Evolutionary conservation across 768 basidiomycete species (phyloP).

Genomic region (Rhodotorula taiwanensis): DNA sequence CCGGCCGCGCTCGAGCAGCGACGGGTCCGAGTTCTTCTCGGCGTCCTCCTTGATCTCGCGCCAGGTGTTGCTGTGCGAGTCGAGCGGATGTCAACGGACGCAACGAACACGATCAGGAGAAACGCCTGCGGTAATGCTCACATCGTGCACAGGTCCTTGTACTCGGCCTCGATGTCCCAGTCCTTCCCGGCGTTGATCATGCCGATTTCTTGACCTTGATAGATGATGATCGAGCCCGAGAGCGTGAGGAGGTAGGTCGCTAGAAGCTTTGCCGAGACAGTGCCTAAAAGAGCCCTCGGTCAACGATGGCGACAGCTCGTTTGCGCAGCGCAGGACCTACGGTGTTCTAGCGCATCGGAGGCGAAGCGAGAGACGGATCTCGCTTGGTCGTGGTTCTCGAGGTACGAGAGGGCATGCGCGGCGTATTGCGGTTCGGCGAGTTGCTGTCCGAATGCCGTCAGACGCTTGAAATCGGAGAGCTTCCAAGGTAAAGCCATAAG

Average conservation of each 20-base stretch:
- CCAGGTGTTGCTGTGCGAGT: slow-evolving; percentile 7
- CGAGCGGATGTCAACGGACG: no score
- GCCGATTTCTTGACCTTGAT: slow-evolving; percentile 64
- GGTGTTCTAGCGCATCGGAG: slow-evolving; percentile 57
- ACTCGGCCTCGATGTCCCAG: slow-evolving; percentile 63
- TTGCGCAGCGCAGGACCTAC: no score
- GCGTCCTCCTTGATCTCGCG: slow-evolving; percentile 15
- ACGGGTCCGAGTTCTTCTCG: background rate
- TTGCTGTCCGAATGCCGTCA: slow-evolving; percentile 3
- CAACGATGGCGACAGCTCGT: no score
- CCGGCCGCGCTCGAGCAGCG: slow-evolving; percentile 11
- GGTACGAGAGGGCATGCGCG: slow-evolving; percentile 46
- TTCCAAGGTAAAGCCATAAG: slow-evolving; percentile 7
- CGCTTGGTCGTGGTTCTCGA: slow-evolving; percentile 64
- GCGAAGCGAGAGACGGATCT: slow-evolving; percentile 61
- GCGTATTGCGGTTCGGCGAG: slow-evolving; percentile 14
- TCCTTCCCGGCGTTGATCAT: slow-evolving; percentile 49
- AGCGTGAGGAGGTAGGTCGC: slow-evolving; percentile 59
- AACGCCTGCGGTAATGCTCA: no score
- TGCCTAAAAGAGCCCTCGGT: no score
- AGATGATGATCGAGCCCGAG: slow-evolving; percentile 63
- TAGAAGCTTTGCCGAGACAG: slow-evolving; percentile 60
- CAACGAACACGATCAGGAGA: no score
- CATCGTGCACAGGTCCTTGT: slow-evolving; percentile 46
- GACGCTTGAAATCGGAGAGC: slow-evolving; percentile 22